Percentiles rank a stretch among this genome's conserved stretches.
phyloP scores from a whole-genome alignment of 768 basidiomycete genomes.

The Thelephora aurantiotincta region DNA sequence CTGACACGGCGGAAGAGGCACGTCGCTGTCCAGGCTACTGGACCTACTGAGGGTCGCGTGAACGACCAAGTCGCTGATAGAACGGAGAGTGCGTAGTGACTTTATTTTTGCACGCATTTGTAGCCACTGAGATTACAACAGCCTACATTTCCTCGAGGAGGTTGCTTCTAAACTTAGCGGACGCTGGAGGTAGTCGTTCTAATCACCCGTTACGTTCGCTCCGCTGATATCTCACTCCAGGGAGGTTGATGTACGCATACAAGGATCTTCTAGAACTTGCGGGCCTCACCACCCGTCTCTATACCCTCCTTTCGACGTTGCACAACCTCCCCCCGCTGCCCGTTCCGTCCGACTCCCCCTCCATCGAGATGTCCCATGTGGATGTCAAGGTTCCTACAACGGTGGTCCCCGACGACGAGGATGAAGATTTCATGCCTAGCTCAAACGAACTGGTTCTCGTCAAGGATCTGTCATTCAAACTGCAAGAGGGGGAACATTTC shows the following conservation, averaged over 20 bases:
- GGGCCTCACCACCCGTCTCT: conserved; percentile 82
- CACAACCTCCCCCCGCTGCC: conserved; percentile 55
- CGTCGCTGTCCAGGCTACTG: conserved; percentile 12
- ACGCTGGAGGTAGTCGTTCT: conserved; percentile 49
- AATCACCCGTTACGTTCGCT: too few relatives aligned
- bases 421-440: conserved; percentile 8
- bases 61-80: conserved; percentile 29
- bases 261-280: conserved; percentile 94
- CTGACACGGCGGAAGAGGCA: conserved; percentile 37
- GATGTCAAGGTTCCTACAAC: conserved; percentile 45
- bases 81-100: conserved; percentile 28
- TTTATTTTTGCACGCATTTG: neutral
- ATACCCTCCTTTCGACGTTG: conserved; percentile 74
- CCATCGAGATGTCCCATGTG: conserved; percentile 52
- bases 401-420: conserved; percentile 6
- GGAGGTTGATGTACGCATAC: conserved; percentile 91
- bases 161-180: conserved; percentile 84
- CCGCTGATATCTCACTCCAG: neutral
- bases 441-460: conserved; percentile 39
- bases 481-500: conserved; percentile 67
- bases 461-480: conserved; percentile 45
- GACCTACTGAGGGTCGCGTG: neutral
- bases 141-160: conserved; percentile 91
- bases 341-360: conserved; percentile 18
- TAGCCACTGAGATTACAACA: conserved; percentile 9